Evolutionary conservation across 2,329 filamentous ascomycete genomes (phyloP).

Genomic region (Tothia fuscella): DNA sequence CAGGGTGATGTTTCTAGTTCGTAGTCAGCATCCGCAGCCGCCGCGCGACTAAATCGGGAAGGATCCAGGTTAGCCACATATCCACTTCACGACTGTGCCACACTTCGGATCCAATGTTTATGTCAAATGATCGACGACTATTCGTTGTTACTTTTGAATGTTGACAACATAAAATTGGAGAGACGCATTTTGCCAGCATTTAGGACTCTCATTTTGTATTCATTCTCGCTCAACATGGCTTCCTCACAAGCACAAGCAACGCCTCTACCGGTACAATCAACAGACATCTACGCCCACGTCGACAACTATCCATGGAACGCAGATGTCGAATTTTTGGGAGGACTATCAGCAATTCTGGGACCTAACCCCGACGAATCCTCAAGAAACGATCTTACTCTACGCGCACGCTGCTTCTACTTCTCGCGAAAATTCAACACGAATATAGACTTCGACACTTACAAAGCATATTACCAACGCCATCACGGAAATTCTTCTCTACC

Average conservation of each 20-base stretch:
- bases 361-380: conserved; percentile 39
- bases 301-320: conserved; percentile 56
- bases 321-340: conserved; percentile 57
- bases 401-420: conserved; percentile 62
- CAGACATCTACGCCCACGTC: conserved; percentile 26
- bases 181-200: background rate
- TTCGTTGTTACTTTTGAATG: too few relatives aligned
- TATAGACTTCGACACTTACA: conserved; percentile 58
- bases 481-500: conserved; percentile 11
- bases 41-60: too few relatives aligned
- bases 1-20: too few relatives aligned
- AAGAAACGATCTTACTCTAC: conserved; percentile 43
- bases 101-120: too few relatives aligned
- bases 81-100: too few relatives aligned
- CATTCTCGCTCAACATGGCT: background rate
- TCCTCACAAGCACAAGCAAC: background rate
- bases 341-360: conserved; percentile 53
- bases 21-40: too few relatives aligned
- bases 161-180: too few relatives aligned
- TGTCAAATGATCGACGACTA: too few relatives aligned
- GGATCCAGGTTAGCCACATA: too few relatives aligned
- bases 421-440: conserved; percentile 33
- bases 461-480: conserved; percentile 45
- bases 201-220: background rate
- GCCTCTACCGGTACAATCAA: background rate